phyloP scores from a whole-genome alignment of 2,329 filamentous ascomycete genomes.

The Penicillium sp. region DNA sequence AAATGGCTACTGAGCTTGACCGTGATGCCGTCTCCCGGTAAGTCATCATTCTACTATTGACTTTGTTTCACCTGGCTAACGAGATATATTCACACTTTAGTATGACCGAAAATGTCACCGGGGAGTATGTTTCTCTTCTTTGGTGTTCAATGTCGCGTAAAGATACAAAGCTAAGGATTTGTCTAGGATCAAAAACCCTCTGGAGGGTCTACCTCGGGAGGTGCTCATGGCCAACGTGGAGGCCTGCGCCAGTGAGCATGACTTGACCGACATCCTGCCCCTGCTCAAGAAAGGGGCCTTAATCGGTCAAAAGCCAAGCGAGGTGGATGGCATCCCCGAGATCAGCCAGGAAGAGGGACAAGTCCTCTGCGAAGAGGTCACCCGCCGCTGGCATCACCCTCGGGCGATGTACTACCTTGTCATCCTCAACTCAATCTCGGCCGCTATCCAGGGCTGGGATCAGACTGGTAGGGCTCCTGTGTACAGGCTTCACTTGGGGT shows the following conservation, averaged over 20 bases:
- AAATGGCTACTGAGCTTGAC: conserved; percentile 1
- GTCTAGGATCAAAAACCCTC: conserved; percentile 15
- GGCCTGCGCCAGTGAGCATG: conserved; percentile 47
- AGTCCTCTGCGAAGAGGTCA: conserved; percentile 40
- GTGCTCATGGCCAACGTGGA: conserved; percentile 13
- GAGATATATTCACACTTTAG: neutral
- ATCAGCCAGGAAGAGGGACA: conserved; percentile 49
- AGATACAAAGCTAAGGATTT: neutral
- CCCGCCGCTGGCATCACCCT: conserved; percentile 45
- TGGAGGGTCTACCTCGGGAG: conserved; percentile 9
- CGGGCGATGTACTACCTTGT: conserved; percentile 46
- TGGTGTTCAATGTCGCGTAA: too few relatives aligned
- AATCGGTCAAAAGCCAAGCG: conserved; percentile 62
- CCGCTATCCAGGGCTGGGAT: conserved; percentile 49
- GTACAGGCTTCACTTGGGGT: neutral
- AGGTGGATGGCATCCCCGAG: conserved; percentile 57
- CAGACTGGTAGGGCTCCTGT: conserved; percentile 30
- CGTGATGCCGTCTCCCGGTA: conserved; percentile 7
- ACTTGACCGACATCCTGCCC: conserved; percentile 51
- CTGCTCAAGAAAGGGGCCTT: conserved; percentile 52
- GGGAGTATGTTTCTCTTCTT: conserved; percentile 10
- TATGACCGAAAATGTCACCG: conserved; percentile 15
- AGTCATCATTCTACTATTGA: neutral
- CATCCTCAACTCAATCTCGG: conserved; percentile 45
- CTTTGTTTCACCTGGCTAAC: neutral